Conservation (phyloP, 2,329 filamentous ascomycete species). For the Aureobasidium uvarum region DNA sequence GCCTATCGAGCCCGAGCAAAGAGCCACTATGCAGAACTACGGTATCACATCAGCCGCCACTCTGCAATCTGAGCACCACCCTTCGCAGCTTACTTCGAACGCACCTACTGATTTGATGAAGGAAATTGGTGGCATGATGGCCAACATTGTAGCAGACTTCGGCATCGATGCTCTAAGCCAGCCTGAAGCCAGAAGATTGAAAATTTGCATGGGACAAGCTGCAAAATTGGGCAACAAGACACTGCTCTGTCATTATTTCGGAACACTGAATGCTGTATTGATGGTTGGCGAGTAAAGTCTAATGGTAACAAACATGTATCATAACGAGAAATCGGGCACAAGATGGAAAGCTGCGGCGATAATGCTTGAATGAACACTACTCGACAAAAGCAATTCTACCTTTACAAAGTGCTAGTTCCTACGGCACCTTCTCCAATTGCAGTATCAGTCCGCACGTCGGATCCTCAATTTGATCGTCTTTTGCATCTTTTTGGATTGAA, state of each 20-base stretch:
- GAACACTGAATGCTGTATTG: neutral
- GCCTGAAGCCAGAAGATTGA: neutral
- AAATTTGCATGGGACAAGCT: neutral
- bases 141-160: neutral
- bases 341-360: neutral
- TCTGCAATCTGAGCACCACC: neutral
- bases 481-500: too few relatives aligned
- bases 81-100: neutral
- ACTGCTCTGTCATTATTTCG: neutral
- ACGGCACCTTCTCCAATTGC: too few relatives aligned
- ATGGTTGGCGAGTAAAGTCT: neutral
- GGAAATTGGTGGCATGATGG: conserved; percentile 2
- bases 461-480: too few relatives aligned
- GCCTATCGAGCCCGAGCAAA: neutral
- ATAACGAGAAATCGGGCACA: neutral
- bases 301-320: too few relatives aligned
- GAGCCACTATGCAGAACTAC: neutral
- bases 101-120: neutral
- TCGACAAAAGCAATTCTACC: too few relatives aligned
- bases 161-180: conserved; percentile 3
- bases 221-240: neutral
- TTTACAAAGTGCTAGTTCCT: too few relatives aligned
- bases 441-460: too few relatives aligned
- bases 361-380: neutral
- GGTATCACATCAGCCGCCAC: neutral